Conservation (phyloP, 2,329 filamentous ascomycete genomes). For the Curvularia verruculosa region DNA sequence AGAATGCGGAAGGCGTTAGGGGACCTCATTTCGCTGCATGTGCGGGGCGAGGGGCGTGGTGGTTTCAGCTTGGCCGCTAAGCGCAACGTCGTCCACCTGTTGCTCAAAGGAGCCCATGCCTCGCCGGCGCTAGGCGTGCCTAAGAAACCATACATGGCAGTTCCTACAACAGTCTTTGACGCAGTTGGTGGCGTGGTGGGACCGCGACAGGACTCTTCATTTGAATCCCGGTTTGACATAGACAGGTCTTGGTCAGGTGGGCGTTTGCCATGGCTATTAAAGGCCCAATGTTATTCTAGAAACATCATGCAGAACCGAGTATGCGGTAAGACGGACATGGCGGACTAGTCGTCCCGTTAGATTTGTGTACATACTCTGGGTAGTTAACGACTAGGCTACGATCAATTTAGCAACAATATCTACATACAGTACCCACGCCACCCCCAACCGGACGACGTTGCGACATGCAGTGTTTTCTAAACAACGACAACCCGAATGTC, state of each 20-base stretch:
- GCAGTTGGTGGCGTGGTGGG: background rate
- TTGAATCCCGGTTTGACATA: constrained; percentile 1
- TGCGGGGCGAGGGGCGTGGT: constrained; percentile 8
- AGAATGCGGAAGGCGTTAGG: constrained; percentile 8
- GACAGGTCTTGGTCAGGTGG: background rate
- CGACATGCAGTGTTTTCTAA: constrained; percentile 1
- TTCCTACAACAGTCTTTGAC: background rate
- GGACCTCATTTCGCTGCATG: constrained; percentile 9
- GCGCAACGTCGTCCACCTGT: constrained; percentile 13
- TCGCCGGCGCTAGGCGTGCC: constrained; percentile 15
- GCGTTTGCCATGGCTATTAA: constrained; percentile 4
- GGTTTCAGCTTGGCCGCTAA: constrained; percentile 17
- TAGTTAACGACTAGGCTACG: too few relatives aligned
- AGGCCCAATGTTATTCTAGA: background rate
- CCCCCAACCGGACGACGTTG: background rate
- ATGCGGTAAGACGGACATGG: constrained; percentile 8
- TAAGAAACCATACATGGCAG: background rate
- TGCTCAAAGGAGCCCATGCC: constrained; percentile 12
- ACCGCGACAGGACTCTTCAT: background rate
- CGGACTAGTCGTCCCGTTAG: constrained; percentile 1
- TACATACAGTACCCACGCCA: background rate
- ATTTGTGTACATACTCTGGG: background rate
- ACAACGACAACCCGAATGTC: background rate
- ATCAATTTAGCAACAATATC: background rate
- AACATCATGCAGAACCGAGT: background rate